Evolutionary conservation across 352 stramenopile species (phyloP), one percentile per base, ranked within the genome.

Genomic region (Phytopythium chamaehyphon): DNA sequence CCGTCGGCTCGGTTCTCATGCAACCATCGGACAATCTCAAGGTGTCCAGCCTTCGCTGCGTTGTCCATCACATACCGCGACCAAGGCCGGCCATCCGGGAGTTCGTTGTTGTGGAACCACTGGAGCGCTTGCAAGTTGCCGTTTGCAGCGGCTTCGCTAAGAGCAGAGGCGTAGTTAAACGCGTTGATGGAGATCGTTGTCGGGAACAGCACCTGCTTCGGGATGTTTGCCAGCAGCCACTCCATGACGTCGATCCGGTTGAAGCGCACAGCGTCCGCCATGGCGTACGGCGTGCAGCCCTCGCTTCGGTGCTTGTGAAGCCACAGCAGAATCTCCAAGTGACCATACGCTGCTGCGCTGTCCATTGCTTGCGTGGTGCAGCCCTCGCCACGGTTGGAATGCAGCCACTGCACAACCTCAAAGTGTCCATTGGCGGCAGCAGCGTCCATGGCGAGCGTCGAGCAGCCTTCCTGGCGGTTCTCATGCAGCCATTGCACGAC

Each of bases 141-240:
- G 16, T 57, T 61, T 4, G 52, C 62, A 11, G 66, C 66, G 14
- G 62, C 66, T 14, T 65, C 59, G 26, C 66, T 58, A 36, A 75
- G 33, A 11, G 51, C 58, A 19, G 46, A n/a, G 6, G 28, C 33
- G 46, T 51, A 42, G 44, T 39, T 31, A 24, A 50, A 50, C 44
- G 28, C 18, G 46, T 51, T 40, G 23, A 24, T 31, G 44, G 37
- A 50, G n/a, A 24, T 24, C 24, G 16, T 6, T 12, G 42, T 16
- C 24, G 42, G 6, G n/a, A 31, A 36, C 28, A 51, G 40, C 14
- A 40, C 18, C 28, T 22, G 46, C 3, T 26, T 35, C 8, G 1
- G 47, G 28, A 39, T 48, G 15, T 57, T 50, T 16, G 38, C 28
- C 5, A 49, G 31, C 22, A 68, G 51, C 61, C 61, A 66, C 16